Base-by-base conservation (phyloP, 768 basidiomycete species). In the Amanita subjunquillea region DNA sequence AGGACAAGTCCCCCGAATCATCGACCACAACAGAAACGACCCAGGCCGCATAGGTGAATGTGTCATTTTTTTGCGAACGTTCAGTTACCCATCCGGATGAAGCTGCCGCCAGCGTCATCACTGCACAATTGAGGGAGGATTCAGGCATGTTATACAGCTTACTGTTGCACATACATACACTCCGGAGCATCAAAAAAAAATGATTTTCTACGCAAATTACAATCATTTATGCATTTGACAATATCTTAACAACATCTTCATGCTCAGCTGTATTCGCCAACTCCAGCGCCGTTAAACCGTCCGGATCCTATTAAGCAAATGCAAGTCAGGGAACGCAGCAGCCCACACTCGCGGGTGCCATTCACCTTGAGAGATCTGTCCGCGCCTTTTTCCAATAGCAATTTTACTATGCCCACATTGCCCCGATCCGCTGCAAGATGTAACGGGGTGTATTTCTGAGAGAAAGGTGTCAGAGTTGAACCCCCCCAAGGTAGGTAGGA, bases 361-460 rank as follows among this genome's bases (percentile, higher is more conserved):
- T 57, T 41, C 56, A 89, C 92, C 77, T 85, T 82, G 41, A 87
- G 67, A 30, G 66, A 65, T 41, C 60, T 64, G 58, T 91, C 79
- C 4, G 85, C 91, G 3, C 88, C 90, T 48, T 72, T 69, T 20
- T 70, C 58, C 17, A 93, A 62, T 38, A 96, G 66, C 4, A 82
- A 52, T 56, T 73, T 67, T 2, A 87, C 85, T 2, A 78, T 68
- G 0, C 72, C 69, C 6, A 70, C 51, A 59, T 82, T 74, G 1
- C 93, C 93, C 60, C 92, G 73, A 65, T 96, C 93, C 25, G 83
- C 80, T 4, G 93, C 92, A 0, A 94, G 73, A 59, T 96, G 93
- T 17, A 96, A 67, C 6, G 92, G 76, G 0, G 91, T 89, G 63
- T 91, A 92, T 34, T 90, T 92, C 93, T 96, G 60, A 17, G 44